A percentile compares a stretch with the other conserved stretches of the same genome.
phyloP scores from a whole-genome alignment of 768 basidiomycete genomes.

The Boletus eberwhitei region DNA sequence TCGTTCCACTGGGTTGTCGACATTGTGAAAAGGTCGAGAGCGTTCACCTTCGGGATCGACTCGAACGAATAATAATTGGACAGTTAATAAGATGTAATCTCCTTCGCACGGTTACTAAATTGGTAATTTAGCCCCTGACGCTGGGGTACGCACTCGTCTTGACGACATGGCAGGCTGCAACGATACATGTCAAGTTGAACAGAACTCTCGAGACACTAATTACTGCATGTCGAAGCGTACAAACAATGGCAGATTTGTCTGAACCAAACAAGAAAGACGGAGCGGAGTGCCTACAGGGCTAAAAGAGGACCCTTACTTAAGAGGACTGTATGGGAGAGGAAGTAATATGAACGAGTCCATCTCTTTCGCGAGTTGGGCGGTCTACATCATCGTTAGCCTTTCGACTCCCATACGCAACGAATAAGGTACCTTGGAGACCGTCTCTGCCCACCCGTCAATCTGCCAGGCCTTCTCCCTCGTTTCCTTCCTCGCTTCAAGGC shows the following conservation, averaged over 20 bases:
- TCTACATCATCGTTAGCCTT: conserved; percentile 46
- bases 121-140: conserved; percentile 11
- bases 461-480: conserved; percentile 90
- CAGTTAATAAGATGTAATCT: conserved; percentile 1
- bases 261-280: neutral
- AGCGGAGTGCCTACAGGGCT: neutral
- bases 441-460: conserved; percentile 93
- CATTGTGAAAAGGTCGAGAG: conserved; percentile 18
- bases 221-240: neutral
- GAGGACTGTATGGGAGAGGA: conserved; percentile 79
- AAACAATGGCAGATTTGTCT: neutral
- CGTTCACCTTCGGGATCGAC: neutral
- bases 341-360: conserved; percentile 88
- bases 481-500: conserved; percentile 77
- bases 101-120: conserved; percentile 16
- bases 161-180: no score
- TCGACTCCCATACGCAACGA: conserved; percentile 12
- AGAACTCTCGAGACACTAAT: neutral
- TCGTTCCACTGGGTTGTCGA: conserved; percentile 46
- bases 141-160: neutral
- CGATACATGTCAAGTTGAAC: neutral
- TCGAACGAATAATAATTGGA: conserved; percentile 7
- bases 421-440: conserved; percentile 73
- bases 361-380: conserved; percentile 75
- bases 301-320: conserved; percentile 50